These are phyloP conservation scores for Aspergillus brunneoviolaceus DNA, from an alignment of 2,329 filamentous ascomycete species.

Conservation along the genomic window DNA sequence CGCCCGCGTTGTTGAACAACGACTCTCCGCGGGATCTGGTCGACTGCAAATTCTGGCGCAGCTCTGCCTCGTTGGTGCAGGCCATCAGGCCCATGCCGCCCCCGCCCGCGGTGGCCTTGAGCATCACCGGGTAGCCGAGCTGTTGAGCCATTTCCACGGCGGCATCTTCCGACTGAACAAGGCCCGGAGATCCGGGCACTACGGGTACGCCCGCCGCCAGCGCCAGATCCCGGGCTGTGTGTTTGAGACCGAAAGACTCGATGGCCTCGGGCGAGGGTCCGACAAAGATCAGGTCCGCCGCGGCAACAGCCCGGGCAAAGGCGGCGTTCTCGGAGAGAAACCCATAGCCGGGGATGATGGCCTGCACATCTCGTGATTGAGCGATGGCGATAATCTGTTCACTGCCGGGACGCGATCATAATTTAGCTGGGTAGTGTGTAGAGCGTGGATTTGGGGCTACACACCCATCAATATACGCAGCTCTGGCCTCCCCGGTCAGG, in stretches of 20 bases:
- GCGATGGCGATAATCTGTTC: slow-evolving; percentile 40
- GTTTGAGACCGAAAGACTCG: slow-evolving; percentile 59
- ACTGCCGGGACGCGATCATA: slow-evolving; percentile 30
- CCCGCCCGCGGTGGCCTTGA: slow-evolving; percentile 78
- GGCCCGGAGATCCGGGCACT: slow-evolving; percentile 53
- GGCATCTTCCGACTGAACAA: slow-evolving; percentile 33
- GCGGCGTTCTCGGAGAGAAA: slow-evolving; percentile 64
- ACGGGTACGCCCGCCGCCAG: slow-evolving; percentile 56
- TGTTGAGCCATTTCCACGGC: slow-evolving; percentile 39
- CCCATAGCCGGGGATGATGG: slow-evolving; percentile 67
- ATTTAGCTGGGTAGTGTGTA: slow-evolving; percentile 9
- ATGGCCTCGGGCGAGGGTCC: slow-evolving; percentile 58
- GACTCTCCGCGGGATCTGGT: slow-evolving; percentile 68
- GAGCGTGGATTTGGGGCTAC: slow-evolving; percentile 3
- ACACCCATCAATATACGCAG: slow-evolving; percentile 51
- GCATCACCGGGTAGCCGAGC: slow-evolving; percentile 59
- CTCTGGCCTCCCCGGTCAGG: slow-evolving; percentile 49
- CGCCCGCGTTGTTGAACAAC: slow-evolving; percentile 83
- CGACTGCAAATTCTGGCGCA: slow-evolving; percentile 46
- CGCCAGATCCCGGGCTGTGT: slow-evolving; percentile 54
- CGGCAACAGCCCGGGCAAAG: slow-evolving; percentile 56
- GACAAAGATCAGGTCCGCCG: slow-evolving; percentile 59
- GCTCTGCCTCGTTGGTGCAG: slow-evolving; percentile 63
- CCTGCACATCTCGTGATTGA: slow-evolving; percentile 51
- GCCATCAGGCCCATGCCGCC: slow-evolving; percentile 85